These are phyloP conservation scores for Gymnopus androsaceus DNA, from an alignment of 1,284 basidiomycete genomes.

Conservation along the genomic window DNA sequence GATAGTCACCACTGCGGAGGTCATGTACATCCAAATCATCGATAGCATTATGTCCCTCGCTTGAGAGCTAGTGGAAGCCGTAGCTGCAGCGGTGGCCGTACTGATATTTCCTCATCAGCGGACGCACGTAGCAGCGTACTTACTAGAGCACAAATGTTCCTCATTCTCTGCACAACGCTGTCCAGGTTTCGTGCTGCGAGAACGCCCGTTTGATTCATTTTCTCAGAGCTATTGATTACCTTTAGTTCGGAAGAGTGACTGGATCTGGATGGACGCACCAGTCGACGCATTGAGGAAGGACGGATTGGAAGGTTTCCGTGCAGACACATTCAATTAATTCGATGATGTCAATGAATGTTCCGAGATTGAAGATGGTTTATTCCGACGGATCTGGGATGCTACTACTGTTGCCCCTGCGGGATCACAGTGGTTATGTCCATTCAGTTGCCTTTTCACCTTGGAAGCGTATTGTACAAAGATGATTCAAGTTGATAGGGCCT, in stretches of 20 bases:
- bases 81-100: slow-evolving; percentile 8
- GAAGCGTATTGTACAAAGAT: too few relatives aligned
- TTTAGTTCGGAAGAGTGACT: background rate
- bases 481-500: too few relatives aligned
- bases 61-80: slow-evolving; percentile 1
- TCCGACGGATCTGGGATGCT: too few relatives aligned
- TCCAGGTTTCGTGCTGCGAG: slow-evolving; percentile 50
- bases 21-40: background rate
- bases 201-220: slow-evolving; percentile 58
- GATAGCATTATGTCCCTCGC: background rate
- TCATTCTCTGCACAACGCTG: slow-evolving; percentile 49
- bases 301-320: slow-evolving; percentile 64
- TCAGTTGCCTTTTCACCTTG: too few relatives aligned
- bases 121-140: slow-evolving; percentile 53
- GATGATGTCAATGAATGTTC: slow-evolving; percentile 61
- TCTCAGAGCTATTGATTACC: slow-evolving; percentile 46
- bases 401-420: too few relatives aligned
- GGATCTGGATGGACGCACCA: slow-evolving; percentile 48
- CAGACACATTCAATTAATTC: slow-evolving; percentile 74
- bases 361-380: slow-evolving; percentile 65
- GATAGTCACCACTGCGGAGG: background rate
- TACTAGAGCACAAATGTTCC: slow-evolving; percentile 51
- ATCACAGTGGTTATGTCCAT: too few relatives aligned
- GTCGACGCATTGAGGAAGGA: slow-evolving; percentile 71
- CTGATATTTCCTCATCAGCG: slow-evolving; percentile 44